phyloP scores from a whole-genome alignment of 1,284 basidiomycete species.

The Malassezia sp. region DNA sequence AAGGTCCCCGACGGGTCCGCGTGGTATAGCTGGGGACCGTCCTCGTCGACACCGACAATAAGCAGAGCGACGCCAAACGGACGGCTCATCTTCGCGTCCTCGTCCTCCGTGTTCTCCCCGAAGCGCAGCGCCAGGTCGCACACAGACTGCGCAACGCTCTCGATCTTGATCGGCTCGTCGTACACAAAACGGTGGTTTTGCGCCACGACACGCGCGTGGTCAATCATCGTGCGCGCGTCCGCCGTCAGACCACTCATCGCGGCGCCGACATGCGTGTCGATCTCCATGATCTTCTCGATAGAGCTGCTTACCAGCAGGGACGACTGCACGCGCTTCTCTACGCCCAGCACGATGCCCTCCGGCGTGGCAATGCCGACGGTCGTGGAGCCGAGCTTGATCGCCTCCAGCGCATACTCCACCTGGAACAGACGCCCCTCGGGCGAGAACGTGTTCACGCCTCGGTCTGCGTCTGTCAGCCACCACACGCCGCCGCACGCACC shows the following conservation, averaged over 20 bases:
- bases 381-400: slow-evolving; percentile 64
- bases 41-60: slow-evolving; percentile 91
- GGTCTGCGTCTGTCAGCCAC: slow-evolving; percentile 60
- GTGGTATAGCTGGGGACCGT: slow-evolving; percentile 81
- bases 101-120: slow-evolving; percentile 88
- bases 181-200: slow-evolving; percentile 89
- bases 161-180: slow-evolving; percentile 86
- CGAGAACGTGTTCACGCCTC: slow-evolving; percentile 97
- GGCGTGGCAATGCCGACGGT: slow-evolving; percentile 67
- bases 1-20: slow-evolving; percentile 99
- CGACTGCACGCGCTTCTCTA: slow-evolving; percentile 97
- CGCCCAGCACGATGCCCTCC: slow-evolving; percentile 81
- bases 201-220: slow-evolving; percentile 92
- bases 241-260: slow-evolving; percentile 97
- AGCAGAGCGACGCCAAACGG: slow-evolving; percentile 96
- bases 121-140: slow-evolving; percentile 95
- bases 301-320: slow-evolving; percentile 86
- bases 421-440: slow-evolving; percentile 90
- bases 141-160: slow-evolving; percentile 76
- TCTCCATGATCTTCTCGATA: slow-evolving; percentile 99
- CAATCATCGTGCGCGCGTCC: slow-evolving; percentile 97
- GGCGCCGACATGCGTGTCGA: slow-evolving; percentile 87
- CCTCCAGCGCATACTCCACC: slow-evolving; percentile 87
- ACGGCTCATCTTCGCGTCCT: slow-evolving; percentile 79
- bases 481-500: slow-evolving; percentile 50